Evolutionary conservation across 1,284 basidiomycete genomes (phyloP).

Genomic region (Cutaneotrichosporon cutaneum): DNA sequence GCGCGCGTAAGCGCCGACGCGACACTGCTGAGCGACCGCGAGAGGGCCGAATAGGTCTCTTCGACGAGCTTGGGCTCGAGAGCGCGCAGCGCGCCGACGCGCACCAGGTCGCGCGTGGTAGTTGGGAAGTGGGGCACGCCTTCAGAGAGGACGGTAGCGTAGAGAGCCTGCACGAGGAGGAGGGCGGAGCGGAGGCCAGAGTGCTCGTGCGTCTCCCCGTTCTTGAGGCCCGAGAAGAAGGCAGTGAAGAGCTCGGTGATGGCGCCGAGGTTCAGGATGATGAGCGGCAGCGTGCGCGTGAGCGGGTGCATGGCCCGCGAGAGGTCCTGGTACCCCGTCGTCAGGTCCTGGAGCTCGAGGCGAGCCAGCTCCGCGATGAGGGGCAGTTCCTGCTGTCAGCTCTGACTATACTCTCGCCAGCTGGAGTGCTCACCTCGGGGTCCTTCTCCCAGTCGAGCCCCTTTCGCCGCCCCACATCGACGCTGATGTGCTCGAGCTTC

Average conservation of each 20-base stretch:
- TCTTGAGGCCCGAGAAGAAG: conserved; percentile 57
- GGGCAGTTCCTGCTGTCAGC: conserved; percentile 36
- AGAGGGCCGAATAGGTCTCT: conserved; percentile 49
- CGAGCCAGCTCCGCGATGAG: conserved; percentile 50
- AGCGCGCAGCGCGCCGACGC: conserved; percentile 41
- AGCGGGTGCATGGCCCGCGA: conserved; percentile 62
- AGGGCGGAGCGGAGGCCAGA: conserved; percentile 49
- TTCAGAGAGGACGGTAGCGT: conserved; percentile 55
- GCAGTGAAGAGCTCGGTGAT: conserved; percentile 53
- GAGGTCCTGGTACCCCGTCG: conserved; percentile 71
- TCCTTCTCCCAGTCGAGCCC: conserved; percentile 49
- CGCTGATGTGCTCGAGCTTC: conserved; percentile 46
- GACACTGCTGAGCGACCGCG: conserved; percentile 44
- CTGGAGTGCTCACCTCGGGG: conserved; percentile 36
- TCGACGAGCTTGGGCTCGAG: conserved; percentile 50
- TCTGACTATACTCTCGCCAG: conserved; percentile 10
- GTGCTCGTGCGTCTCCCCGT: conserved; percentile 38
- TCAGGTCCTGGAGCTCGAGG: conserved; percentile 64
- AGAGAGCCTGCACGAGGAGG: conserved; percentile 46
- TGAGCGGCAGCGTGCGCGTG: conserved; percentile 72
- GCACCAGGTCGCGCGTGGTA: conserved; percentile 34
- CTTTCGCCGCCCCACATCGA: conserved; percentile 48
- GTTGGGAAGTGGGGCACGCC: conserved; percentile 33
- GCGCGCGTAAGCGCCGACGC: conserved; percentile 39
- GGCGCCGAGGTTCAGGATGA: conserved; percentile 73